Evolutionary conservation across 768 basidiomycete species (phyloP), one percentile per base, ranked within the genome.

Genomic region (Leccinellum luteum): DNA sequence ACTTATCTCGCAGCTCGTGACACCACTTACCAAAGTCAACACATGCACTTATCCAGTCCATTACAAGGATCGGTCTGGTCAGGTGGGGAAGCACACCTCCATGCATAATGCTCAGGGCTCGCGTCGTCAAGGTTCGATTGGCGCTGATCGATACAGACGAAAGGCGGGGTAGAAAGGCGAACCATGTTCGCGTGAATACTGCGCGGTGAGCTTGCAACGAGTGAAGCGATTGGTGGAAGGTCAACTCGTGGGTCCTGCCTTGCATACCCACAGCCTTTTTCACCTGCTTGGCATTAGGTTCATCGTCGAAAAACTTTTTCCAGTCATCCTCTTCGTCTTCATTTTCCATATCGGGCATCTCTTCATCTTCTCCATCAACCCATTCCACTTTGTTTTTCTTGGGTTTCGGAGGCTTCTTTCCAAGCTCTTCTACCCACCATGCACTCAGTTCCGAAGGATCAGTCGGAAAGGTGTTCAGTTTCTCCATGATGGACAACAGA

Each of bases 11-110:
- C 47, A 48, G 27, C 34, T 9, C 7, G 27, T 57, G 28, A 28
- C 51, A 28, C 19, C 28, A 69, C 83, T 60, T 54, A 87, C 92
- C 93, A 63, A 83, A 78, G 68, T 95, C 92, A 13, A 94, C 87
- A 62, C 90, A 91, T 3, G 84, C 83, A 27, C 86, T 84, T 38
- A 96, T 81, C 92, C 94, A 97, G 69, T 96, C 93, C 89, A 94
- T 93, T n/a, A 90, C 80, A 51, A 91, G 72, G 49, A 90, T 77
- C 0, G 89, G 85, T 38, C 89, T 73, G 0, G 90, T 92, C 48
- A 95, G 69, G 70, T 94, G 86, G 0, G 94, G 94, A 69, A 96
- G 73, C 13, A 95, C 87, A 6, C 87, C 85, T 13, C 85, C 78
- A 70, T 96, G 93, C 80, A 96, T 85, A 30, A 94, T 78, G 64